phyloP scores from a whole-genome alignment of 192 early-diverging fungal species.

The Mortierella claussenii region DNA sequence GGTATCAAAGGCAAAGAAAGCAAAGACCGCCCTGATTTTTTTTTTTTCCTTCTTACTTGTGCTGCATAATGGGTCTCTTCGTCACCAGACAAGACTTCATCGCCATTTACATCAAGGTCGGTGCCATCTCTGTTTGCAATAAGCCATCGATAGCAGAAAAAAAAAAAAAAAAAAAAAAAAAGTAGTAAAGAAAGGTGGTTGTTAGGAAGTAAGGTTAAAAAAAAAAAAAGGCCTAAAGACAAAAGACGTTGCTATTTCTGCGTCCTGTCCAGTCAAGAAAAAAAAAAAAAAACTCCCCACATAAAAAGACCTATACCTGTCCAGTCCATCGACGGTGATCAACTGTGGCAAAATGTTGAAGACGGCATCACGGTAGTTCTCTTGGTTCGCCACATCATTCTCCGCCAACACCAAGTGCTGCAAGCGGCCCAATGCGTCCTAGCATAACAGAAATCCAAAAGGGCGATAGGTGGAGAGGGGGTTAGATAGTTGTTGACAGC shows the following conservation, averaged over 20 bases:
- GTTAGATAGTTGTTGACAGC: too few relatives aligned
- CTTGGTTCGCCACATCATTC: slow-evolving; percentile 27
- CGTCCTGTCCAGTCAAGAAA: not conserved
- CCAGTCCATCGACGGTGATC: slow-evolving; percentile 51
- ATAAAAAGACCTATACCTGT: slow-evolving; percentile 53
- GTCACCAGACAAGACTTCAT: slow-evolving; percentile 13
- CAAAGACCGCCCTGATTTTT: too few relatives aligned
- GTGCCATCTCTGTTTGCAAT: slow-evolving; percentile 27
- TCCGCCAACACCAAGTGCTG: slow-evolving; percentile 49
- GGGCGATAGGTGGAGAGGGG: too few relatives aligned
- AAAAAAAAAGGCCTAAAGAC: not conserved
- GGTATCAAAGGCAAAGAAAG: too few relatives aligned
- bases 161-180: too few relatives aligned
- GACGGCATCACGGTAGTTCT: slow-evolving; percentile 51
- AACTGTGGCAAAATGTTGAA: slow-evolving; percentile 54
- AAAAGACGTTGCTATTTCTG: not conserved
- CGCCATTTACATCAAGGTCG: slow-evolving; percentile 20
- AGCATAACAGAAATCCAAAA: too few relatives aligned
- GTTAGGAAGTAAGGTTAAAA: not conserved
- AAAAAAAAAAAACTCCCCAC: too few relatives aligned
- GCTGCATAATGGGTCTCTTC: slow-evolving; percentile 21
- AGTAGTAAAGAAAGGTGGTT: too few relatives aligned
- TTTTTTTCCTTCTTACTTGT: slow-evolving; percentile 20
- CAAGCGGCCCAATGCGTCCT: slow-evolving; percentile 44
- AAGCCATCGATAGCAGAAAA: not conserved